Conservation (phyloP, 306 rosid species). For the Prunus salicina region DNA sequence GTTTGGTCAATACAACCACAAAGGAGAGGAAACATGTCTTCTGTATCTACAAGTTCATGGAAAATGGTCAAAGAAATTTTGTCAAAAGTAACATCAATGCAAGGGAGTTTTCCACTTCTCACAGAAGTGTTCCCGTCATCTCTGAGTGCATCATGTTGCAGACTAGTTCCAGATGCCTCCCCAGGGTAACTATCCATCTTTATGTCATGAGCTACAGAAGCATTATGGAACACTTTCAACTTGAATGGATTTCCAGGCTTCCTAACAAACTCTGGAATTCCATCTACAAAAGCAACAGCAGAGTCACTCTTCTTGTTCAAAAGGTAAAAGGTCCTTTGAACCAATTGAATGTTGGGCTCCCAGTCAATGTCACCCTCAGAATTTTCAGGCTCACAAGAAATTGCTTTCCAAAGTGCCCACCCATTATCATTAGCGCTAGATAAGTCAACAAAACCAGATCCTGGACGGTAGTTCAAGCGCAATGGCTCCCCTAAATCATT, state of each 20-base stretch:
- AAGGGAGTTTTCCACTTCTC: conserved; percentile 45
- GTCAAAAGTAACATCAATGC: conserved; percentile 51
- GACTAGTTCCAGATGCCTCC: conserved; percentile 39
- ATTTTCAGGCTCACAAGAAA: conserved; percentile 46
- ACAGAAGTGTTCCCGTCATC: conserved; percentile 38
- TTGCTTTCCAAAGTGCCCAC: conserved; percentile 59
- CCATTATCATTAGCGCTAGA: conserved; percentile 56
- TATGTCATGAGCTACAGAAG: conserved; percentile 37
- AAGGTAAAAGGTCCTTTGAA: conserved; percentile 58
- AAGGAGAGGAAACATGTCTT: conserved; percentile 64
- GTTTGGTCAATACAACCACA: conserved; percentile 45
- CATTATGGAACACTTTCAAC: conserved; percentile 66
- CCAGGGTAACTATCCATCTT: conserved; percentile 33
- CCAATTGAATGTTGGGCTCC: conserved; percentile 59
- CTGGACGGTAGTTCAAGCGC: conserved; percentile 64
- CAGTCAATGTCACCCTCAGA: conserved; percentile 49
- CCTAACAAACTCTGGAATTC: conserved; percentile 68
- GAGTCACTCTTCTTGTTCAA: conserved; percentile 75
- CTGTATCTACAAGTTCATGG: conserved; percentile 66
- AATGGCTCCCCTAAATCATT: conserved; percentile 64
- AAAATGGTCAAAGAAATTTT: conserved; percentile 60
- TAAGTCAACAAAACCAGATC: conserved; percentile 79
- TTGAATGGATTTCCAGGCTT: conserved; percentile 93
- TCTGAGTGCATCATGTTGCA: conserved; percentile 21
- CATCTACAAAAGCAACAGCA: conserved; percentile 82